Evolutionary conservation across 345 rosid species (phyloP), one percentile per base, ranked within the genome.

Genomic region (Eucalyptus victrix): DNA sequence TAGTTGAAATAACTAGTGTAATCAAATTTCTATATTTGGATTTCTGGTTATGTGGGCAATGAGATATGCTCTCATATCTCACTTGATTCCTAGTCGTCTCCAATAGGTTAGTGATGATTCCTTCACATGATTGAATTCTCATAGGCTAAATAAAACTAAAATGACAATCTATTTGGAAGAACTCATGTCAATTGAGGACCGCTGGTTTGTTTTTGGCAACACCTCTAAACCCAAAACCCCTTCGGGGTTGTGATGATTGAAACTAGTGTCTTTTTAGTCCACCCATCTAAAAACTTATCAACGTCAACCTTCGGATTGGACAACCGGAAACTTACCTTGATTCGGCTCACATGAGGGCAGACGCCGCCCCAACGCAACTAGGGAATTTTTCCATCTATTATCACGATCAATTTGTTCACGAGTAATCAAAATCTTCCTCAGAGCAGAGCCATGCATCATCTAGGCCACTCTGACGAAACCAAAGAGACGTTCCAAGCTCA

Each of bases 401-500:
- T 65, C 37, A n/a, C 18, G 9, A n/a, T n/a, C 10, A 65, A 65
- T 17, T n/a, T 9, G 5, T n/a, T 32, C 5, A n/a, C 15, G 1
- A 16, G 37, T n/a, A 7, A 62, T 30, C 72, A 60, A 28, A 60
- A 24, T 60, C 56, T 51, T 51, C 21, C 56, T 51, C 37, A 17
- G 76, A 65, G 8, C 37, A 65, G 32, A 15, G 76, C 80, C 80
- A 69, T 69, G 80, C 13, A 69, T 17, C 80, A 17, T 8, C 42
- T 32, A 23, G 23, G 42, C 42, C 42, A 32, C 24, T 32, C 42
- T 17, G 42, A 19, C 42, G 80, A 32, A 26, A 42, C 58, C 87
- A 44, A 37, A 42, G 93, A 93, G 58, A 58, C 88, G 87, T 86
- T 92, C 65, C 89, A 87, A 90, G 94, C 96, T 81, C 95, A 95